Conservation (phyloP, 2,329 filamentous ascomycete genomes). For the Monosporascus sp. region DNA sequence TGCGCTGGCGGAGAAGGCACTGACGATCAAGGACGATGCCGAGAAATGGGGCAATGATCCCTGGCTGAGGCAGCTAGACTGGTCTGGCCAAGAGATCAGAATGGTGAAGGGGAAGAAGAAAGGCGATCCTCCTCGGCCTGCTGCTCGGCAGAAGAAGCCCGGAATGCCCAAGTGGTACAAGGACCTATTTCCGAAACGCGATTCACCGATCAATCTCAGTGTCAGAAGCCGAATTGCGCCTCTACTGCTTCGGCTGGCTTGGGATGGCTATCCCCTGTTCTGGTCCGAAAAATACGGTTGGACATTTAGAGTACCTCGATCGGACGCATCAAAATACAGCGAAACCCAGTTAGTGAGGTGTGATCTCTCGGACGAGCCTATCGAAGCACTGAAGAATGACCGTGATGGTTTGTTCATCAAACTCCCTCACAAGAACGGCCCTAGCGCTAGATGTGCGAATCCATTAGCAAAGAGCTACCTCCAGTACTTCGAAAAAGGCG, state of each 20-base stretch:
- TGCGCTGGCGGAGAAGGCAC: conserved; percentile 68
- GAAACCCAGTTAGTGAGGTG: conserved; percentile 69
- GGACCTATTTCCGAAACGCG: conserved; percentile 69
- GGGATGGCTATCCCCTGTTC: conserved; percentile 83
- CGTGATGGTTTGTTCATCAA: conserved; percentile 72
- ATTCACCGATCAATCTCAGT: conserved; percentile 67
- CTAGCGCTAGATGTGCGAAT: conserved; percentile 73
- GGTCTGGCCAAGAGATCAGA: conserved; percentile 86
- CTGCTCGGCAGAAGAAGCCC: conserved; percentile 82
- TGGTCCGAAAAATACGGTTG: conserved; percentile 94
- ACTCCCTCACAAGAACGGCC: conserved; percentile 92
- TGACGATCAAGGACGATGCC: conserved; percentile 65
- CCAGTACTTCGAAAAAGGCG: conserved; percentile 84
- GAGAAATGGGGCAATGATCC: conserved; percentile 73
- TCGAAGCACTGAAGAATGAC: conserved; percentile 62
- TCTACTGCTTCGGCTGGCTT: conserved; percentile 74
- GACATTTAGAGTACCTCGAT: conserved; percentile 73
- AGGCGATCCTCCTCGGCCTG: conserved; percentile 68
- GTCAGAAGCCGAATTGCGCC: conserved; percentile 87
- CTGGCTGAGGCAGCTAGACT: conserved; percentile 91
- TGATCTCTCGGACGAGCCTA: conserved; percentile 71
- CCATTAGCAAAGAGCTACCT: conserved; percentile 91
- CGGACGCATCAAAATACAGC: conserved; percentile 59
- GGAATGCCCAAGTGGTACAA: conserved; percentile 97
- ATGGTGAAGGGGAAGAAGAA: conserved; percentile 93